Evolutionary conservation across 2,329 filamentous ascomycete species (phyloP).

Genomic region (Fusarium goolgardi): DNA sequence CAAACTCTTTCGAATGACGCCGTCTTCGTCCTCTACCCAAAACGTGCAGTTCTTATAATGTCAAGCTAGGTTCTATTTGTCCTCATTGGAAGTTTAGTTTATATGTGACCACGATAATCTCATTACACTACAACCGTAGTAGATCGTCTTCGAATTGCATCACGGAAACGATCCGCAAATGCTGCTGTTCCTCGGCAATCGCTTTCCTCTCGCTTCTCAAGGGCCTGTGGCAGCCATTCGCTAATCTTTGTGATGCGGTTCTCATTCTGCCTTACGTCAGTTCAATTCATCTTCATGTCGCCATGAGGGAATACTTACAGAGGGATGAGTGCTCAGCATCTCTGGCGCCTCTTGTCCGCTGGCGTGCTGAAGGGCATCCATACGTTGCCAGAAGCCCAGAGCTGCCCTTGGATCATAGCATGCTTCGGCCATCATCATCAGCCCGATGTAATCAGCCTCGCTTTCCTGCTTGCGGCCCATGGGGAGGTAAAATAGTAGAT

Average conservation of each 20-base stretch:
- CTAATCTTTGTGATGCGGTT: conserved; percentile 73
- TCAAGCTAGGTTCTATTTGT: neutral
- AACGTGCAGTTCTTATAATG: neutral
- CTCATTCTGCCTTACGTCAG: conserved; percentile 59
- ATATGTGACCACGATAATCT: neutral
- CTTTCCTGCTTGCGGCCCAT: conserved; percentile 78
- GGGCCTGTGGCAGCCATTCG: conserved; percentile 69
- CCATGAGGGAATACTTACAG: conserved; percentile 59
- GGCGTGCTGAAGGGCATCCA: conserved; percentile 63
- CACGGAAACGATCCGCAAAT: conserved; percentile 65
- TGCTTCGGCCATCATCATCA: conserved; percentile 85
- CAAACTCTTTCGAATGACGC: neutral
- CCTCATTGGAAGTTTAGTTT: neutral
- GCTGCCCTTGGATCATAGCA: conserved; percentile 79
- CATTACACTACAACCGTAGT: conserved; percentile 34
- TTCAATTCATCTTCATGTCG: neutral
- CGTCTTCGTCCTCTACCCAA: neutral
- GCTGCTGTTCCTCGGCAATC: conserved; percentile 64
- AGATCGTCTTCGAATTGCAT: conserved; percentile 56
- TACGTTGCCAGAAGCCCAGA: conserved; percentile 73
- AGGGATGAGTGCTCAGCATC: conserved; percentile 81
- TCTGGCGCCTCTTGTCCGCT: conserved; percentile 68
- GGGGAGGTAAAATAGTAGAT: conserved; percentile 74
- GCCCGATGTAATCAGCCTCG: conserved; percentile 83
- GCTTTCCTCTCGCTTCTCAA: conserved; percentile 65